Evolutionary conservation across 306 rosid genomes (phyloP).

Genomic region (Prunus mongolica): DNA sequence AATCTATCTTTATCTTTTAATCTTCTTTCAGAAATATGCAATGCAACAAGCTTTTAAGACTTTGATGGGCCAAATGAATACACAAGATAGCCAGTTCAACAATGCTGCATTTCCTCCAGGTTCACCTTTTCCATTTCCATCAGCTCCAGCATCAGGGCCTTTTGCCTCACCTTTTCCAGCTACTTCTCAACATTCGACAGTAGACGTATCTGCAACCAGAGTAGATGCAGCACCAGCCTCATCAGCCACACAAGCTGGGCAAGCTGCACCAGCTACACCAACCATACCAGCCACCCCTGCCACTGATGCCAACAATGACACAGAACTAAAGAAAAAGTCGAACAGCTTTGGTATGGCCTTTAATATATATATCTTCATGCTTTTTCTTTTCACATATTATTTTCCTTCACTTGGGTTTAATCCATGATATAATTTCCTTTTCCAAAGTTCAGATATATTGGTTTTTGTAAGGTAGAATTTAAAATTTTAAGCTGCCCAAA

Average conservation of each 20-base stretch:
- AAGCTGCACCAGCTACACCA: slow-evolving; percentile 17
- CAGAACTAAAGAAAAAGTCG: slow-evolving; percentile 42
- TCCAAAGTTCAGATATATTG: neutral
- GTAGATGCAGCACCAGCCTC: slow-evolving; percentile 39
- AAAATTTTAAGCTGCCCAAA: neutral
- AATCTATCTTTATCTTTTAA: neutral
- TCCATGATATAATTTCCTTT: neutral
- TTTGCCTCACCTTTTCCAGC: slow-evolving; percentile 39
- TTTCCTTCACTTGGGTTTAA: neutral
- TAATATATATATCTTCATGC: neutral
- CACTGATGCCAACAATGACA: slow-evolving; percentile 38
- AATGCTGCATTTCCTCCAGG: slow-evolving; percentile 64
- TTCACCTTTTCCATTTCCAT: slow-evolving; percentile 76
- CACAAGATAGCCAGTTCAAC: slow-evolving; percentile 59
- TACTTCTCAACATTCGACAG: slow-evolving; percentile 56
- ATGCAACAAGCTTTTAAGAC: slow-evolving; percentile 99
- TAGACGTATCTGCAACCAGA: slow-evolving; percentile 65
- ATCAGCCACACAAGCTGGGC: slow-evolving; percentile 36
- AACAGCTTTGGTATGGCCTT: slow-evolving; percentile 49
- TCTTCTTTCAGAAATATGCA: slow-evolving; percentile 76
- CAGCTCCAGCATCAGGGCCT: slow-evolving; percentile 50
- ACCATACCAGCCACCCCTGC: slow-evolving; percentile 11
- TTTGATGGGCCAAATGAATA: slow-evolving; percentile 85
- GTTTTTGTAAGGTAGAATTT: neutral
- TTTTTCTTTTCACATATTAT: neutral